Conservation (phyloP, 495 filamentous ascomycete species). For the Penicillium ochrochloron region DNA sequence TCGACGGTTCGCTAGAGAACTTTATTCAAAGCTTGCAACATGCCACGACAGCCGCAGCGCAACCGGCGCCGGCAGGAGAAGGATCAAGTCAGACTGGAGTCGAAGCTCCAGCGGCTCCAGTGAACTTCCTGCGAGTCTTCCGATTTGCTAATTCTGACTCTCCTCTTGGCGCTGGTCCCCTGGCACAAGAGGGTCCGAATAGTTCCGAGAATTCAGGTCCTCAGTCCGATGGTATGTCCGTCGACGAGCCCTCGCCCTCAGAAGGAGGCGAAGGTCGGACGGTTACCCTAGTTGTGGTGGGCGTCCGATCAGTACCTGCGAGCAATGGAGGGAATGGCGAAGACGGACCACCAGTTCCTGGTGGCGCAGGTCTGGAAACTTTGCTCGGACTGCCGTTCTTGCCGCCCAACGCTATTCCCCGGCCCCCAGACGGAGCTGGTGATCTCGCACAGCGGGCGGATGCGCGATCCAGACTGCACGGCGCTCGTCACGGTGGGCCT, state of each 20-base stretch:
- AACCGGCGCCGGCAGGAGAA: conserved; percentile 40
- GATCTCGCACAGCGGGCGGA: conserved; percentile 43
- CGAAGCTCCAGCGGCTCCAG: conserved; percentile 49
- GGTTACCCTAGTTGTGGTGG: conserved; percentile 72
- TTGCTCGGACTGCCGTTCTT: conserved; percentile 62
- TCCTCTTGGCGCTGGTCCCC: conserved; percentile 23
- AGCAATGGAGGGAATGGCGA: conserved; percentile 50
- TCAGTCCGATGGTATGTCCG: conserved; percentile 39
- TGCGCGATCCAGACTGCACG: conserved; percentile 52
- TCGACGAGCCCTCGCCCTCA: conserved; percentile 47
- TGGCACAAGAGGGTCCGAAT: conserved; percentile 25
- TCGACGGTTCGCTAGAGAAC: conserved; percentile 60
- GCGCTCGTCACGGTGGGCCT: conserved; percentile 55
- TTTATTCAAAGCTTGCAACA: conserved; percentile 62
- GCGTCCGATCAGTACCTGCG: conserved; percentile 70
- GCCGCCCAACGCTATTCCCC: conserved; percentile 56
- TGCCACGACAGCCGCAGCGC: conserved; percentile 51
- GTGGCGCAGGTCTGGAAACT: conserved; percentile 49
- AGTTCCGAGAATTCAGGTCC: conserved; percentile 23
- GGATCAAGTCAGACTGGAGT: conserved; percentile 30
- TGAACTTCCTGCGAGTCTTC: conserved; percentile 66
- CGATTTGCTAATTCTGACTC: conserved; percentile 59
- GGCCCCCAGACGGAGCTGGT: conserved; percentile 41
- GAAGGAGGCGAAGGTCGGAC: conserved; percentile 63
- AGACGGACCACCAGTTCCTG: conserved; percentile 48